Evolutionary conservation across 306 rosid species (phyloP), one percentile per base, ranked within the genome.

Genomic region (Hylodesmum podocarpum): DNA sequence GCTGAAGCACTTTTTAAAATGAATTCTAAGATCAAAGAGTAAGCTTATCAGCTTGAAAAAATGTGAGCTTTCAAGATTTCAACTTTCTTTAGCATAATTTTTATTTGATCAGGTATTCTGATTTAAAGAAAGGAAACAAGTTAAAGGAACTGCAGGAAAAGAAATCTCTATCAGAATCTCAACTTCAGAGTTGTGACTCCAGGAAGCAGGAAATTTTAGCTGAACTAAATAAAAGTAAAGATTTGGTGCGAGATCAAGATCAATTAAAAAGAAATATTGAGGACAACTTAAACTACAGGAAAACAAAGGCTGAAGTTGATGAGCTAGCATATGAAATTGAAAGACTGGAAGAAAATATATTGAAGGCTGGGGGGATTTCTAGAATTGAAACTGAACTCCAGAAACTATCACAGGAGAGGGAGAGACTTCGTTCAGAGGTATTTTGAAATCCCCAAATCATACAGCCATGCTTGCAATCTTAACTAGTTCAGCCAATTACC

Each of bases 381-480:
- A 29, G 88, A 13, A 0, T 83, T 77, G 89, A 90, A 83, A 84
- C 84, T 59, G 96, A 92, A 75, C 85, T 90, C 46, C 80, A 29
- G 72, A 92, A 86, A 84, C 84, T 94, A 46, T 75, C 92, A 8
- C 86, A 82, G 86, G 96, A 92, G 83, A 90, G 93, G 81, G 95
- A 94, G 82, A 86, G 89, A 78, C 91, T 89, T 83, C 91, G 89
- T 72, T 86, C 93, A 9, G 97, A 90, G 97, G 98, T 94, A 86
- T 72, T 59, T 34, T 19, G 58, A 33, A 72, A 84, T 65, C 61
- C 72, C 41, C 2, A 78, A 73, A 49, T 73, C 72, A 25, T 71
- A 27, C 53, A 53, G 66, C 46, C 55, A 29, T 73, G 54, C 25
- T 47, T 66, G 37, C 70, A 51, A 55, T 66, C 27, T 75, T 29